Evolutionary conservation across 2,329 filamentous ascomycete genomes (phyloP).

Genomic region (Ramularia endophylla): DNA sequence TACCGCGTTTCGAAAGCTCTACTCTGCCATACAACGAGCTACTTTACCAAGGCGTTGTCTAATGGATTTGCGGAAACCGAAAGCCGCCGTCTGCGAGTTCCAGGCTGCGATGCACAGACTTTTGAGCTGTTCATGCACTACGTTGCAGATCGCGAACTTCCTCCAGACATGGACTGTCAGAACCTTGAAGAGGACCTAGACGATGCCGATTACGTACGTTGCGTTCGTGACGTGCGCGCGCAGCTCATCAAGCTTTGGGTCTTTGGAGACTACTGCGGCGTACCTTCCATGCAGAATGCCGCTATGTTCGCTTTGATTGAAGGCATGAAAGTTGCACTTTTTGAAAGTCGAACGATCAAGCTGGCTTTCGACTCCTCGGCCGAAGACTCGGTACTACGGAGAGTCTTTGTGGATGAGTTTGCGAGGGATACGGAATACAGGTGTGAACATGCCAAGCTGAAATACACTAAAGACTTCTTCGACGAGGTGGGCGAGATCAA

Average conservation of each 20-base stretch:
- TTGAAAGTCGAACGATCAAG: not conserved
- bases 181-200: too few species aligned
- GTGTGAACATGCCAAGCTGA: not conserved
- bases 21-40: slow-evolving; percentile 1
- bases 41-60: slow-evolving; percentile 7
- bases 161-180: too few species aligned
- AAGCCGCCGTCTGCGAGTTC: not conserved
- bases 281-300: slow-evolving; percentile 3
- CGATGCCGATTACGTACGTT: not conserved
- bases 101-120: slow-evolving; percentile 2
- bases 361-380: not conserved
- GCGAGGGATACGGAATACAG: not conserved
- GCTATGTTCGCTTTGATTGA: not conserved
- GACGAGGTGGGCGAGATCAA: not conserved
- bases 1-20: slow-evolving; percentile 2
- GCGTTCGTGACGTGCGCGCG: too few species aligned
- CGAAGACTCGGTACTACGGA: not conserved
- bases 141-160: not conserved
- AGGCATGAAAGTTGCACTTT: not conserved
- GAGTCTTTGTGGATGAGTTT: not conserved
- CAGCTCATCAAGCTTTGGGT: slow-evolving; percentile 1
- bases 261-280: not conserved
- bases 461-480: not conserved
- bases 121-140: slow-evolving; percentile 6
- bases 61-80: slow-evolving; percentile 1